phyloP scores from a whole-genome alignment of 1,284 basidiomycete species.

The Flammula alnicola region DNA sequence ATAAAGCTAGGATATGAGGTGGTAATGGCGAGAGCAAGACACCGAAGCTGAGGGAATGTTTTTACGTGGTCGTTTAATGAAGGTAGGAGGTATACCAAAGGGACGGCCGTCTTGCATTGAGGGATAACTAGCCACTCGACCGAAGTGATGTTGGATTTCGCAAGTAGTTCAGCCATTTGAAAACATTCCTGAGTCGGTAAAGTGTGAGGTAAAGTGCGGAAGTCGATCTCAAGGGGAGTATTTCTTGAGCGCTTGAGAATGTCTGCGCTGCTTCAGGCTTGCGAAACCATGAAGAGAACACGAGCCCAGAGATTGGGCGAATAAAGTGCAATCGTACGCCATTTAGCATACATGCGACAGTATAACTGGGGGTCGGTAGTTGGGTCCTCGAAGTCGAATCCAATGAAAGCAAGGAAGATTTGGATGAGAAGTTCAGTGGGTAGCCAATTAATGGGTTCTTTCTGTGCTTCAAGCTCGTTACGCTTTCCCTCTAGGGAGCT shows the following conservation, averaged over 20 bases:
- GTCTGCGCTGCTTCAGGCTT: slow-evolving; percentile 27
- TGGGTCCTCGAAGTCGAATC: slow-evolving; percentile 21
- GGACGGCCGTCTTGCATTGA: slow-evolving; percentile 35
- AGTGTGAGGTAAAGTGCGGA: slow-evolving; percentile 26
- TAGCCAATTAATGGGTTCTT: slow-evolving; percentile 51
- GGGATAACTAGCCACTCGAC: slow-evolving; percentile 39
- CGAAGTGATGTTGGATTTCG: slow-evolving; percentile 28
- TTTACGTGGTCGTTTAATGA: slow-evolving; percentile 23
- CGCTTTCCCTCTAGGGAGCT: slow-evolving; percentile 32
- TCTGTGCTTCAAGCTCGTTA: slow-evolving; percentile 40
- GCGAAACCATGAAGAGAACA: slow-evolving; percentile 37
- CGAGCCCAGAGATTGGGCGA: slow-evolving; percentile 49
- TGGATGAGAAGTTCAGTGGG: slow-evolving; percentile 51
- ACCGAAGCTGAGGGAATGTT: slow-evolving; percentile 34
- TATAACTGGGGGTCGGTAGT: slow-evolving; percentile 37
- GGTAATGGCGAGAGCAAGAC: slow-evolving; percentile 37
- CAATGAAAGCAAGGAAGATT: slow-evolving; percentile 41
- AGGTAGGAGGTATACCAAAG: slow-evolving; percentile 28
- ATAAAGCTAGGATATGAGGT: slow-evolving; percentile 28
- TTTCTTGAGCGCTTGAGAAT: slow-evolving; percentile 40
- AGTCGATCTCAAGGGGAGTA: slow-evolving; percentile 41
- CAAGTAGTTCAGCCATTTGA: slow-evolving; percentile 25
- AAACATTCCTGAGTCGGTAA: slow-evolving; percentile 21
- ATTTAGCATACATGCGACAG: slow-evolving; percentile 53
- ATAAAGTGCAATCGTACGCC: slow-evolving; percentile 47